phyloP scores from a whole-genome alignment of 495 filamentous ascomycete species.

The Neurospora sp. region DNA sequence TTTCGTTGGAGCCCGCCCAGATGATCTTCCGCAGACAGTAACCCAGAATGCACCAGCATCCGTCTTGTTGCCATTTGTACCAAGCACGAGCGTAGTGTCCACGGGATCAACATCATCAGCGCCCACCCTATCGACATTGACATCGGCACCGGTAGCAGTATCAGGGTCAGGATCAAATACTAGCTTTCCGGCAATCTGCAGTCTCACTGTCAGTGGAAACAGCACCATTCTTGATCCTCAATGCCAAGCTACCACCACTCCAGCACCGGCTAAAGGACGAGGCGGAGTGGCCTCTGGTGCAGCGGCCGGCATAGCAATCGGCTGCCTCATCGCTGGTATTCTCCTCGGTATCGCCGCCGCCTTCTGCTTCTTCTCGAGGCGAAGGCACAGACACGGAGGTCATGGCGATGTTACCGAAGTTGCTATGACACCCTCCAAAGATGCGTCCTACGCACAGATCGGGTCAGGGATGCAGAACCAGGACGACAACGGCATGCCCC shows the following conservation, averaged over 20 bases:
- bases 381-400: background rate
- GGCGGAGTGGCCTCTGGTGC: slow-evolving; percentile 3
- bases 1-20: background rate
- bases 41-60: background rate
- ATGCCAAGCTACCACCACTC: background rate
- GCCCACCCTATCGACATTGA: background rate
- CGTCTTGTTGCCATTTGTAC: background rate
- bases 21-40: background rate
- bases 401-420: background rate
- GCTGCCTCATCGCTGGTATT: slow-evolving; percentile 17
- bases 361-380: slow-evolving; percentile 9
- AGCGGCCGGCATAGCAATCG: slow-evolving; percentile 20
- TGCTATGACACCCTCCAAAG: background rate
- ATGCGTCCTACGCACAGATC: background rate
- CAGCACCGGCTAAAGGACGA: background rate
- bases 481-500: background rate
- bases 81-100: background rate
- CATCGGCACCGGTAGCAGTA: background rate
- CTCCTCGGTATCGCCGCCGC: slow-evolving; percentile 14
- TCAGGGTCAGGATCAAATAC: background rate
- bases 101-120: background rate
- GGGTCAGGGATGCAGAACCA: background rate
- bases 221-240: background rate
- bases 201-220: background rate
- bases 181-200: background rate